Percentiles rank a stretch among this genome's conserved stretches.
These are phyloP conservation scores for Fraxinus excelsior DNA, from an alignment of 257 asterid species.

Conservation along the genomic window DNA sequence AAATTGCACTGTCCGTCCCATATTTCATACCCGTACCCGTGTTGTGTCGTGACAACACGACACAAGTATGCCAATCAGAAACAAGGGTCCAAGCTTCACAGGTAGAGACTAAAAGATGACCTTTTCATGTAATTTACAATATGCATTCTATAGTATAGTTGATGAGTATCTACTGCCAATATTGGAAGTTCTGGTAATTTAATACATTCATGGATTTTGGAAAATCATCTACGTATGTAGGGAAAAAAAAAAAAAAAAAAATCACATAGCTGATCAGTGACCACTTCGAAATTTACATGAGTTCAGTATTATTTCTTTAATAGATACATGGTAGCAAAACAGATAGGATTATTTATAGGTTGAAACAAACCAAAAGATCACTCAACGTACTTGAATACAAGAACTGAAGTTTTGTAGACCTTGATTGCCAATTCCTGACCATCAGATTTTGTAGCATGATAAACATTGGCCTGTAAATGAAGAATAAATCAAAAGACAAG, in stretches of 20 bases:
- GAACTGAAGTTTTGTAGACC: constrained; percentile 89
- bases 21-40: too few relatives aligned
- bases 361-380: constrained; percentile 27
- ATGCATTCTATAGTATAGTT: too few relatives aligned
- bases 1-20: too few relatives aligned
- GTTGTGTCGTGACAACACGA: too few relatives aligned
- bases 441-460: constrained; percentile 86
- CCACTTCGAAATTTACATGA: too few relatives aligned
- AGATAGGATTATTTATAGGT: constrained; percentile 2
- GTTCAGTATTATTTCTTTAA: neutral
- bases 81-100: too few relatives aligned
- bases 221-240: too few relatives aligned
- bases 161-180: too few relatives aligned
- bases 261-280: neutral
- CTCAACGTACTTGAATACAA: constrained; percentile 78
- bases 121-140: neutral
- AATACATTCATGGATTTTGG: neutral
- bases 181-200: too few relatives aligned
- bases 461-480: constrained; percentile 81
- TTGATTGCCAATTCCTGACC: constrained; percentile 93
- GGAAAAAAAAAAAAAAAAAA: too few relatives aligned
- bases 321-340: neutral
- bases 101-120: too few relatives aligned
- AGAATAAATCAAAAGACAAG: constrained; percentile 9
- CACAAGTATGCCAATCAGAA: too few relatives aligned